Conservation (phyloP, 208 protist species). For the Trypanosoma cruzi region DNA sequence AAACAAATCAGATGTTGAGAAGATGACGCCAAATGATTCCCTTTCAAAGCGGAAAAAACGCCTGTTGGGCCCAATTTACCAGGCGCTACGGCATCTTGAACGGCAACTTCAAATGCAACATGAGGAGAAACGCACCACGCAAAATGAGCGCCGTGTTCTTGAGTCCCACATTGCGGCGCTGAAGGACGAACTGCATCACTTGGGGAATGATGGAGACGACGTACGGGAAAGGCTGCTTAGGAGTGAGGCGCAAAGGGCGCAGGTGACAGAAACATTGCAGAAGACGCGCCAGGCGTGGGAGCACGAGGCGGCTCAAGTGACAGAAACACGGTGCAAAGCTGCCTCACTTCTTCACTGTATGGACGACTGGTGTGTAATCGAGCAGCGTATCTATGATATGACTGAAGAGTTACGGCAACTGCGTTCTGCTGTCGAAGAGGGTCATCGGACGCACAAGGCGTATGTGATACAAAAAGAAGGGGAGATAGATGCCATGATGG, state of each 20-base stretch:
- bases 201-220: conserved; percentile 22
- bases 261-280: conserved; percentile 7
- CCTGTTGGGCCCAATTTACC: conserved; percentile 16
- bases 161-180: conserved; percentile 26
- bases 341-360: conserved; percentile 44
- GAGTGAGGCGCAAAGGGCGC: conserved; percentile 32
- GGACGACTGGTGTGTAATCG: conserved; percentile 55
- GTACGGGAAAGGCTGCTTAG: conserved; percentile 15
- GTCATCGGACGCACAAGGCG: conserved; percentile 7
- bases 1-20: conserved; percentile 15
- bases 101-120: conserved; percentile 23
- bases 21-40: background rate
- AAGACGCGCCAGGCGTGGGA: conserved; percentile 1
- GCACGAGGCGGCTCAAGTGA: conserved; percentile 7
- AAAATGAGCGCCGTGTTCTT: conserved; percentile 17
- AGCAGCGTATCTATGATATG: conserved; percentile 21
- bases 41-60: background rate
- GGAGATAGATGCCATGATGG: conserved; percentile 21
- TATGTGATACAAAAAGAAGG: conserved; percentile 24
- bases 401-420: conserved; percentile 17
- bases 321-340: conserved; percentile 21
- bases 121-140: conserved; percentile 10
- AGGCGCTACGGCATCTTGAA: conserved; percentile 4
- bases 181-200: conserved; percentile 22
- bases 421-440: conserved; percentile 16